A percentile compares a stretch with the other conserved stretches of the same genome.
These are phyloP conservation scores for Leccinum griseonigrum DNA, from an alignment of 1,284 basidiomycete species.

Conservation along the genomic window DNA sequence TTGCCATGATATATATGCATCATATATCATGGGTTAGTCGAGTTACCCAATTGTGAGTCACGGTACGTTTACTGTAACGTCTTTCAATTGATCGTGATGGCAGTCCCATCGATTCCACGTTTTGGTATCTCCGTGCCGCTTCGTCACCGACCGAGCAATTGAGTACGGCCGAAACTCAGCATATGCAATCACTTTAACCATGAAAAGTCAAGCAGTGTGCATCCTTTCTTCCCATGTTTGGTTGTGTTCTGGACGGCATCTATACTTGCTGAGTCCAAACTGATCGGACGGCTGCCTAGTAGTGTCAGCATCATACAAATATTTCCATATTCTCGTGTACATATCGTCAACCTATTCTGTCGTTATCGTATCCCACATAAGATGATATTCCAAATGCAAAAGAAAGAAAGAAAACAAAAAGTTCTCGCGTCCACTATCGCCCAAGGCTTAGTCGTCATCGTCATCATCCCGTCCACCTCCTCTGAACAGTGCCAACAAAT, in stretches of 20 bases:
- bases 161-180: neutral
- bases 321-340: neutral
- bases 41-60: neutral
- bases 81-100: neutral
- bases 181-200: neutral
- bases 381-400: neutral
- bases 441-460: slow-evolving; percentile 38
- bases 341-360: neutral
- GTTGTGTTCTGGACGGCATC: neutral
- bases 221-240: neutral
- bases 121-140: neutral
- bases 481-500: slow-evolving; percentile 78
- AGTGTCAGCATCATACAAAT: neutral
- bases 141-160: neutral
- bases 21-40: neutral
- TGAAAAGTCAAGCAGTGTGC: neutral
- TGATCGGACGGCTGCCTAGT: neutral
- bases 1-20: neutral
- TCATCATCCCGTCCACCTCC: slow-evolving; percentile 55
- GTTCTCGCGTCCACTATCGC: neutral
- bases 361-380: neutral
- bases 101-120: neutral
- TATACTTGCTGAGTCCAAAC: neutral
- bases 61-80: neutral
- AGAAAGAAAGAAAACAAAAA: neutral